A percentile compares a stretch with the other conserved stretches of the same genome.
phyloP scores from a whole-genome alignment of 208 protist genomes.

The Zelonia costaricensis region DNA sequence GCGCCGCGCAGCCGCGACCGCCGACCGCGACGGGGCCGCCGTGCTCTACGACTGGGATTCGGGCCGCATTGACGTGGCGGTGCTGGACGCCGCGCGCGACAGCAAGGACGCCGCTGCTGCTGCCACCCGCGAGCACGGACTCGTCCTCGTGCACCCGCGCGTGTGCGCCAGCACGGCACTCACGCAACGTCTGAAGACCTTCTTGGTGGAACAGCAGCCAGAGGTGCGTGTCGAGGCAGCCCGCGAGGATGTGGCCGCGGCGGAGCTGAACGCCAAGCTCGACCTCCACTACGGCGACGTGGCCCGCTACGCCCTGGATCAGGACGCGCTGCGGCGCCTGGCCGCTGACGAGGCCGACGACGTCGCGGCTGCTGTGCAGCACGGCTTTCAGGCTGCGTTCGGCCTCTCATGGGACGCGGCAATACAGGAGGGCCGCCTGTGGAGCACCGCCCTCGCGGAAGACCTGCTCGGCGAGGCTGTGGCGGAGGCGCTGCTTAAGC shows the following conservation, averaged over 20 bases:
- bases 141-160: conserved; percentile 47
- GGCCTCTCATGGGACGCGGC: conserved; percentile 55
- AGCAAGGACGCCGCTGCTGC: neutral
- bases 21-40: neutral
- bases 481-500: conserved; percentile 55
- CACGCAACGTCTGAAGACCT: conserved; percentile 25
- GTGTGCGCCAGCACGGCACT: conserved; percentile 14
- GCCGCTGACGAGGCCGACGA: conserved; percentile 26
- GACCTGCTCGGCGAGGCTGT: conserved; percentile 61
- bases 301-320: conserved; percentile 58
- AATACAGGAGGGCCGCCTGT: conserved; percentile 53
- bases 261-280: conserved; percentile 46
- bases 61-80: neutral
- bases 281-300: conserved; percentile 79
- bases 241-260: conserved; percentile 33
- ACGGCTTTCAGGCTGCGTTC: conserved; percentile 47
- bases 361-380: conserved; percentile 6
- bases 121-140: conserved; percentile 7
- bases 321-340: conserved; percentile 18
- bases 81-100: neutral
- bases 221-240: conserved; percentile 42
- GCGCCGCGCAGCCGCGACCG: conserved; percentile 17
- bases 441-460: conserved; percentile 74
- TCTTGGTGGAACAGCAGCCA: conserved; percentile 14
- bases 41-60: conserved; percentile 23